Evolutionary conservation across 768 basidiomycete species (phyloP), one percentile per base, ranked within the genome.

Genomic region (Leccinum variicolor): DNA sequence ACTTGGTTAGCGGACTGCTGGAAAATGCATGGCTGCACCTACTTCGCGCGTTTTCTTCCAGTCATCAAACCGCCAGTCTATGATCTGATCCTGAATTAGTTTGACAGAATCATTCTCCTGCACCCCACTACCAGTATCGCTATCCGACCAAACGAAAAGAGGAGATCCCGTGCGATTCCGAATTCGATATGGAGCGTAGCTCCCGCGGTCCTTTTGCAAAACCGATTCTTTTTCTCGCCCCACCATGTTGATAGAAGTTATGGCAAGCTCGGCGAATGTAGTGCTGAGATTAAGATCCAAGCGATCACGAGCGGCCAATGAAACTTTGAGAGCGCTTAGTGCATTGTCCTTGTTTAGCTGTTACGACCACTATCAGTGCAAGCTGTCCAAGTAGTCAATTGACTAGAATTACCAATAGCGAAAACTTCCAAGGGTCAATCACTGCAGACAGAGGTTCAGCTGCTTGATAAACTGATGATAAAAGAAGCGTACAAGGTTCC

Each of bases 61-160:
- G 66, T 98, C 95, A 68, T 98, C 94, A 66, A 98, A 98, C 55
- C 97, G 81, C 97, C 97, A 98, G 56, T 98, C 95, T 4, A 92
- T 77, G 8, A 80, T 84, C 65, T 91, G 81, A 36, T 89, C 88
- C 62, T 93, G 82, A 19, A 83, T 75, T 36, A 99, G 75, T 64
- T 85, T 83, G 45, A 85, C 78, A 29, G 80, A 76, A 29, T 77
- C 77, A 3, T 76, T 69, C 56, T 84, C 81, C 48, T 79, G 81
- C 14, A 74, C 69, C 54, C 74, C 75, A 25, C 70, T 62, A 62
- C 65, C 81, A 34, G 81, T 81, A 50, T 91, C 89, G 19, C 80
- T 70, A 62, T 96, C 94, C 3, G 93, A 85, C 92, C 93, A 95
- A 10, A 99, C 74, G 31, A 86, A 81, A 41, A 99, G 75, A 2